phyloP scores from a whole-genome alignment of 2,329 filamentous ascomycete species.

The Thelonectria discophora region DNA sequence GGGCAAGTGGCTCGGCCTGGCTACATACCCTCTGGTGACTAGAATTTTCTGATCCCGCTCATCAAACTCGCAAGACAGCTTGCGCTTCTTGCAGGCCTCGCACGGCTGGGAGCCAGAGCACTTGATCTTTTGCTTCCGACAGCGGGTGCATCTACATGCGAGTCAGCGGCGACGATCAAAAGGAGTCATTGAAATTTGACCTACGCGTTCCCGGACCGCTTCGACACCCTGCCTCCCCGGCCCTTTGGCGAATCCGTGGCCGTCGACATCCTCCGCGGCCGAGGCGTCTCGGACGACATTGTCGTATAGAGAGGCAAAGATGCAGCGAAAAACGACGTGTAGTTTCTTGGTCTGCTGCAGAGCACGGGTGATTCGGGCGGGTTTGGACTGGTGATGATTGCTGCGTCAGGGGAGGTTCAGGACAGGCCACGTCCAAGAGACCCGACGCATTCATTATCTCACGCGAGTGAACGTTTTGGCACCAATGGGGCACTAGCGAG shows the following conservation, averaged over 20 bases:
- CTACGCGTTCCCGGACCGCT: conserved; percentile 41
- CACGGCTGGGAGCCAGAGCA: conserved; percentile 46
- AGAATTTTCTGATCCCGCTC: conserved; percentile 59
- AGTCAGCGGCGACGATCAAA: background rate
- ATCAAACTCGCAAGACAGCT: conserved; percentile 46
- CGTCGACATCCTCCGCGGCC: conserved; percentile 29
- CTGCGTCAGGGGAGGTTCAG: conserved; percentile 21
- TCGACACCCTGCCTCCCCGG: conserved; percentile 36
- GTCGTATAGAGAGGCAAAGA: too few relatives aligned
- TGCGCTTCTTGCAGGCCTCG: conserved; percentile 46
- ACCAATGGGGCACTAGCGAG: conserved; percentile 20
- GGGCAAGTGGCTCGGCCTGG: background rate
- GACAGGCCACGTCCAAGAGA: conserved; percentile 13
- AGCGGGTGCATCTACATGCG: conserved; percentile 38
- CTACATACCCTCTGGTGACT: conserved; percentile 55
- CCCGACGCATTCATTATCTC: conserved; percentile 7
- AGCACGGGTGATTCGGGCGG: background rate
- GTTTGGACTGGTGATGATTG: background rate
- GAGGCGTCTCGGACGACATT: conserved; percentile 35
- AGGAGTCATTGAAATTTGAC: conserved; percentile 11
- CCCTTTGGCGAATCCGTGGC: conserved; percentile 25
- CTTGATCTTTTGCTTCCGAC: conserved; percentile 48
- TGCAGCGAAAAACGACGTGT: too few relatives aligned
- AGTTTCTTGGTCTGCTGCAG: background rate
- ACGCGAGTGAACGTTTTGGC: conserved; percentile 5